Percentiles rank a stretch among this genome's conserved stretches.
Conservation (phyloP, 2,329 filamentous ascomycete genomes). For the Aspergillus flavus region DNA sequence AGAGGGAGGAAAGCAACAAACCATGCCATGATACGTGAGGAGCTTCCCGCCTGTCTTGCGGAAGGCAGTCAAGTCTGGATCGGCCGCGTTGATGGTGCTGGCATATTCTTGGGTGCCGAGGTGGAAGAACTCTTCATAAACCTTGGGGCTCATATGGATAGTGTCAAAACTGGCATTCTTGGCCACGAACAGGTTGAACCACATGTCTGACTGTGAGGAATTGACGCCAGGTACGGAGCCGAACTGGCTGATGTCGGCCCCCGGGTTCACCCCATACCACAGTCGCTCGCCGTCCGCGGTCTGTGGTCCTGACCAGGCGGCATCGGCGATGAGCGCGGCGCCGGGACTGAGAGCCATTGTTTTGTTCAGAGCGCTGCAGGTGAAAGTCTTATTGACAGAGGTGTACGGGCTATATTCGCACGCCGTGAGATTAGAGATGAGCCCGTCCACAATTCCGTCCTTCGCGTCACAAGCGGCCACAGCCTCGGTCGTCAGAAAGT, state of each 20-base stretch:
- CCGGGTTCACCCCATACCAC: neutral
- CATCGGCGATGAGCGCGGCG: neutral
- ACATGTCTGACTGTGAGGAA: no score
- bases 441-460: slow-evolving; percentile 15
- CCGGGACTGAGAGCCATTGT: neutral
- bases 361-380: neutral
- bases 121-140: slow-evolving; percentile 16
- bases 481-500: slow-evolving; percentile 2
- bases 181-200: neutral
- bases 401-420: slow-evolving; percentile 12
- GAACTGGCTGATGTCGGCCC: neutral
- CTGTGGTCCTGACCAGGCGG: slow-evolving; percentile 6
- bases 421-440: slow-evolving; percentile 7
- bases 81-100: slow-evolving; percentile 35
- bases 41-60: slow-evolving; percentile 40
- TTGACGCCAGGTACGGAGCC: neutral
- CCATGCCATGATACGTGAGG: slow-evolving; percentile 45
- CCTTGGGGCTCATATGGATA: neutral
- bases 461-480: slow-evolving; percentile 11
- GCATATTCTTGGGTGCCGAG: slow-evolving; percentile 29
- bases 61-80: slow-evolving; percentile 42
- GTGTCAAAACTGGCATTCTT: neutral
- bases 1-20: slow-evolving; percentile 11
- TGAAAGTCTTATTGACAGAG: slow-evolving; percentile 1
- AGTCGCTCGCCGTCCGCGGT: neutral